Evolutionary conservation across 1,284 basidiomycete species (phyloP), one percentile per base, ranked within the genome.

Genomic region (Somion occarium): DNA sequence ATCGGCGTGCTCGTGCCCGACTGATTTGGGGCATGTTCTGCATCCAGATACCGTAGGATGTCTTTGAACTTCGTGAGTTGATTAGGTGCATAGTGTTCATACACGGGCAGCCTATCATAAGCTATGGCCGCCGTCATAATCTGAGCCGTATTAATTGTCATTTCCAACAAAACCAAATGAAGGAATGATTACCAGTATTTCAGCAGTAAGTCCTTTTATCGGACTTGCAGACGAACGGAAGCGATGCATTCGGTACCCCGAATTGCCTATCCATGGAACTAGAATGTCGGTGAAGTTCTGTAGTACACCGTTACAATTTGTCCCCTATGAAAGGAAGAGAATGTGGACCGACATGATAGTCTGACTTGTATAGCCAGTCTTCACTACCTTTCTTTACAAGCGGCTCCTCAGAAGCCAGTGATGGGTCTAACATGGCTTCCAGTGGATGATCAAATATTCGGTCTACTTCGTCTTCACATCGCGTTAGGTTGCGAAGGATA

Each of bases 131-230:
- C 83, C 0, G 76, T 72, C 47, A 71, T 68, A 45, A 89, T 88
- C 79, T 89, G 61, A 12, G 24, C 2, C 18, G 24, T 7, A 22
- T 34, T 7, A n/a, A n/a, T n/a, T n/a, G n/a, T n/a, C 30, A 34
- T 7, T 7, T 34, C 15, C 7, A 7, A 15, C 30, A 34, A 34
- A 34, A 34, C 15, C 15, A 34, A 34, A 34, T 34, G 7, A 7
- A 15, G 30, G 30, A 7, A 7, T 3, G 53, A 82, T 58, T 59
- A 91, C 88, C 48, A 91, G 69, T 15, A 94, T 86, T 57, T 93
- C 89, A 1, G 90, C 75, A 0, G 90, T 93, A 1, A 93, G 69
- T 0, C 91, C 91, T 62, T 91, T 91, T 56, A 93, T 76, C 0
- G 90, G 82, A 5, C 88, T 91, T 1, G 85, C 83, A 0, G 72